These are phyloP conservation scores for Exophiala oligosperma DNA, from an alignment of 2,329 filamentous ascomycete genomes.

Conservation along the genomic window DNA sequence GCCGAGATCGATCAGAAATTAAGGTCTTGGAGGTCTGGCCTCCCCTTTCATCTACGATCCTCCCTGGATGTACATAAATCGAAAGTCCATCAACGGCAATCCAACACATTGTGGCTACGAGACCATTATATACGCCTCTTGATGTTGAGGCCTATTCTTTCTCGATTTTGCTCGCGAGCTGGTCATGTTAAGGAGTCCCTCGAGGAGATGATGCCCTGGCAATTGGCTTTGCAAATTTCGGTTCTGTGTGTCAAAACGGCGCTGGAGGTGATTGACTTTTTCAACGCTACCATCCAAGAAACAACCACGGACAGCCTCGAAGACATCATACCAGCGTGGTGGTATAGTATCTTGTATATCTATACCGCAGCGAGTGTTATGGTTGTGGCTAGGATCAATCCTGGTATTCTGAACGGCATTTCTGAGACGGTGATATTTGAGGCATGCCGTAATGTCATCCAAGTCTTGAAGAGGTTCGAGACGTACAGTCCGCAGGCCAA, in stretches of 20 bases:
- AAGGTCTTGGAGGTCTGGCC: too few relatives aligned
- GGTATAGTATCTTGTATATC: constrained; percentile 40
- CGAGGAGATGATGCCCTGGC: too few relatives aligned
- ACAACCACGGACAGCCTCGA: constrained; percentile 9
- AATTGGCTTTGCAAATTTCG: constrained; percentile 30
- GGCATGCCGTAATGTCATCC: neutral
- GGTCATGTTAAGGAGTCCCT: too few relatives aligned
- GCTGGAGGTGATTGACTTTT: constrained; percentile 35
- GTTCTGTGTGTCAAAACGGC: constrained; percentile 38
- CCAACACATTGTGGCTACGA: too few relatives aligned
- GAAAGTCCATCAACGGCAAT: too few relatives aligned
- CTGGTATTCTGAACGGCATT: constrained; percentile 4
- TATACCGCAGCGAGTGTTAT: constrained; percentile 39
- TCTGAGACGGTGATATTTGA: neutral
- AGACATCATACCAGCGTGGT: constrained; percentile 39
- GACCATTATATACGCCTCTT: too few relatives aligned
- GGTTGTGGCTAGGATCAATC: constrained; percentile 33
- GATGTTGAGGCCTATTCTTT: too few relatives aligned
- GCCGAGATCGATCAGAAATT: too few relatives aligned
- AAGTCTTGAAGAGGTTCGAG: neutral
- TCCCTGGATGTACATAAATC: too few relatives aligned
- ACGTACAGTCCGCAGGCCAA: neutral
- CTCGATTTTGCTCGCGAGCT: too few relatives aligned
- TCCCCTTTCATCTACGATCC: too few relatives aligned
- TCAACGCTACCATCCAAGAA: constrained; percentile 25